phyloP scores from a whole-genome alignment of 495 filamentous ascomycete genomes.

The Friedmanniomyces simplex region DNA sequence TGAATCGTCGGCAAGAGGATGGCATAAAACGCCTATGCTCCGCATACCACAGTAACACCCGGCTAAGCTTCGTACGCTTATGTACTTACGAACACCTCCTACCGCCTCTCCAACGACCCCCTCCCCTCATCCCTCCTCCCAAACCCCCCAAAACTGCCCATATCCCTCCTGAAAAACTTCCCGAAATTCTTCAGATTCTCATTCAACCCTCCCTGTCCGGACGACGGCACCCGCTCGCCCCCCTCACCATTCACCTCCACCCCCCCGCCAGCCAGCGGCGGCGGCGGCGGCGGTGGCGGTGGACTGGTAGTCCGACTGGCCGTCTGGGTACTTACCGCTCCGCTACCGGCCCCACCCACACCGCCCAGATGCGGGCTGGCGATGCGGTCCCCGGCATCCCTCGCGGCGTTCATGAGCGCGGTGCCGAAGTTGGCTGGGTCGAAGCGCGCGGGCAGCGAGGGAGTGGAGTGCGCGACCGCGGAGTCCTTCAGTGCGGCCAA shows the following conservation, averaged over 20 bases:
- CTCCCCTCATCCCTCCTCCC: slow-evolving; percentile 15
- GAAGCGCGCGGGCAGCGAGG: slow-evolving; percentile 40
- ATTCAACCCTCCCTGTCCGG: slow-evolving; percentile 44
- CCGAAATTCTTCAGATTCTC: slow-evolving; percentile 92
- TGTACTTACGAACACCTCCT: no score
- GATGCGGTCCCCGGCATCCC: slow-evolving; percentile 84
- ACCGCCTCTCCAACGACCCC: slow-evolving; percentile 2
- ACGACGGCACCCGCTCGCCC: slow-evolving; percentile 32
- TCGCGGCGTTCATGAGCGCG: slow-evolving; percentile 67
- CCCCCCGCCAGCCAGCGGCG: slow-evolving; percentile 20
- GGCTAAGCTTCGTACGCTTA: no score
- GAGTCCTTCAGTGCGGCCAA: slow-evolving; percentile 15
- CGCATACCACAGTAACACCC: no score
- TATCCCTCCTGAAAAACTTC: slow-evolving; percentile 87
- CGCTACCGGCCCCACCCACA: slow-evolving; percentile 1
- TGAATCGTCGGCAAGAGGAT: no score
- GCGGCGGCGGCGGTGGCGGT: slow-evolving; percentile 4
- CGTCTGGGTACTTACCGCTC: slow-evolving; percentile 19
- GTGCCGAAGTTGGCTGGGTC: slow-evolving; percentile 65
- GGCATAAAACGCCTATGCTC: no score
- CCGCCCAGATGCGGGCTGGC: slow-evolving; percentile 47
- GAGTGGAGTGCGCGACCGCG: slow-evolving; percentile 3
- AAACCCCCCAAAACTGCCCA: slow-evolving; percentile 65
- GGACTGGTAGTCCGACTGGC: slow-evolving; percentile 23
- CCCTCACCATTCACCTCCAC: slow-evolving; percentile 24